phyloP scores from a whole-genome alignment of 192 early-diverging fungal genomes.

The Podila minutissima region DNA sequence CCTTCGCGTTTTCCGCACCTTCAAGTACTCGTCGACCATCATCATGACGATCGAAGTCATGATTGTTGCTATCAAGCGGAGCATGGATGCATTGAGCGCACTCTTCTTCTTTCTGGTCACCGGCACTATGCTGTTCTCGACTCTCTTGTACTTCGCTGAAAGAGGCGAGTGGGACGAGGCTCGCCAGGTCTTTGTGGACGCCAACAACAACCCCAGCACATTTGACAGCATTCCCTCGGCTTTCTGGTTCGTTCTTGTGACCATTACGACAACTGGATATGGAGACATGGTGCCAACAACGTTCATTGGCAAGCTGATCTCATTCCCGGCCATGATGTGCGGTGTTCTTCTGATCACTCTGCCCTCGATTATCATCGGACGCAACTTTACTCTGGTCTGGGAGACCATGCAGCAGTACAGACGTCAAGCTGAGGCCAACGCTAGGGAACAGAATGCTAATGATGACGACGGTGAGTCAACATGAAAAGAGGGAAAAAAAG shows the following conservation, averaged over 20 bases:
- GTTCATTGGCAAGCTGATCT: slow-evolving; percentile 77
- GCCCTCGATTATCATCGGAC: slow-evolving; percentile 84
- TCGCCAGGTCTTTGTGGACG: slow-evolving; percentile 66
- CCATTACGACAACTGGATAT: slow-evolving; percentile 82
- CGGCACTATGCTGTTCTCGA: slow-evolving; percentile 74
- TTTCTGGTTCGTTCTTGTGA: slow-evolving; percentile 79
- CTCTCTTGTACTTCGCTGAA: slow-evolving; percentile 82
- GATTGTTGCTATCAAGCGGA: slow-evolving; percentile 77
- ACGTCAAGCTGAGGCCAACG: slow-evolving; percentile 8
- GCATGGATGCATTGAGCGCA: slow-evolving; percentile 74
- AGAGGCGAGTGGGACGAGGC: slow-evolving; percentile 72
- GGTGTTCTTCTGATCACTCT: slow-evolving; percentile 81
- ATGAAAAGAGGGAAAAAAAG: too few species aligned
- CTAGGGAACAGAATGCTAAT: slow-evolving; percentile 6
- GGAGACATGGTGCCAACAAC: slow-evolving; percentile 82
- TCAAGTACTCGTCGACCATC: slow-evolving; percentile 81
- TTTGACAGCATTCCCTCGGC: slow-evolving; percentile 82
- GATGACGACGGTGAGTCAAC: too few species aligned
- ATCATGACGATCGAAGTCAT: slow-evolving; percentile 85
- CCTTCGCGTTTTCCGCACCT: slow-evolving; percentile 80
- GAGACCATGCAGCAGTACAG: slow-evolving; percentile 67
- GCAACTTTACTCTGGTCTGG: slow-evolving; percentile 84
- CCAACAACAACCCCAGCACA: slow-evolving; percentile 67
- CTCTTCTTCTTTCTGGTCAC: slow-evolving; percentile 77
- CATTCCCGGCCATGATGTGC: slow-evolving; percentile 82